These are phyloP conservation scores for Tritrichomonas foetus DNA, from an alignment of 208 protist species.

Conservation along the genomic window DNA sequence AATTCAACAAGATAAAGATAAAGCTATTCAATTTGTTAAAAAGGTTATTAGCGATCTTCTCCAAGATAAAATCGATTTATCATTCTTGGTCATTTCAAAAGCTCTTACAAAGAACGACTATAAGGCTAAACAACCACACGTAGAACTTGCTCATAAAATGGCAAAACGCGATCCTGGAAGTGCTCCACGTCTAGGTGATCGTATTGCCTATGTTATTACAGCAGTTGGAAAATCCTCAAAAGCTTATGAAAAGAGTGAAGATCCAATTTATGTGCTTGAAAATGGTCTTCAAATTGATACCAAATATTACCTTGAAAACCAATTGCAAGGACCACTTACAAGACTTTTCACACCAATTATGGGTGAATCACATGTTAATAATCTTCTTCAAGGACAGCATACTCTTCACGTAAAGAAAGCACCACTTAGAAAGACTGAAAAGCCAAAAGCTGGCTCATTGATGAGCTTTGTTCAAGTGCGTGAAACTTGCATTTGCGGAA, in stretches of 20 bases:
- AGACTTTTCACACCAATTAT: conserved; percentile 90
- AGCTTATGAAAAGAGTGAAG: conserved; percentile 98
- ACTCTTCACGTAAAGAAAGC: conserved; percentile 83
- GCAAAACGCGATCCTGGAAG: conserved; percentile 72
- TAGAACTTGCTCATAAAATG: conserved; percentile 81
- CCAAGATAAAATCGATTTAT: conserved; percentile 84
- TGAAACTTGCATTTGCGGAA: neutral
- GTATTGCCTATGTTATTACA: conserved; percentile 89
- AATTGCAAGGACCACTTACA: conserved; percentile 75
- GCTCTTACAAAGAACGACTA: conserved; percentile 88
- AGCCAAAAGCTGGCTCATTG: conserved; percentile 92
- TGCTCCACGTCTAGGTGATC: conserved; percentile 77
- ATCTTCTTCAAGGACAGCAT: conserved; percentile 78
- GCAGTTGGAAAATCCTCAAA: conserved; percentile 67
- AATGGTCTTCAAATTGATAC: conserved; percentile 83
- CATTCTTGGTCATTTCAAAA: conserved; percentile 82
- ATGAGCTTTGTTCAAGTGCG: neutral
- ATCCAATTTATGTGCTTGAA: conserved; percentile 96
- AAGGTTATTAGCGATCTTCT: conserved; percentile 75
- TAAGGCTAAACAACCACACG: conserved; percentile 73
- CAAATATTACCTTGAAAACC: conserved; percentile 86
- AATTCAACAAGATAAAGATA: conserved; percentile 54
- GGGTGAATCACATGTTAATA: conserved; percentile 50
- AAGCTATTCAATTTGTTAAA: conserved; percentile 72
- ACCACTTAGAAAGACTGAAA: conserved; percentile 78